Conservation (phyloP, 164 flowering plant species). For the Santalum album region DNA sequence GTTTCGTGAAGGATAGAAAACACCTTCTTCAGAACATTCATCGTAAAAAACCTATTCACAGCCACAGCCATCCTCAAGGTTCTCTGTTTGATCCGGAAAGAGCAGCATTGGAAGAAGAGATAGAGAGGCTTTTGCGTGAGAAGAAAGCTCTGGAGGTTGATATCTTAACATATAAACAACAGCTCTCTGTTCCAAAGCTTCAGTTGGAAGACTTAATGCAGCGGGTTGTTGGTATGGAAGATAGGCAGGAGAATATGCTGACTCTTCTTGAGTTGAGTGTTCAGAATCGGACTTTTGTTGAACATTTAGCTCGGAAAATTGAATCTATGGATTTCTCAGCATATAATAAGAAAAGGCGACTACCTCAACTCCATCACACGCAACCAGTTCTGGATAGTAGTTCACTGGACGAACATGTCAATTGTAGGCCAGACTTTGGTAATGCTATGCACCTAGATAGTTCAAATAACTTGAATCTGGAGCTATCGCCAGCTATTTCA, state of each 20-base stretch:
- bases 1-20: constrained; percentile 72
- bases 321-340: constrained; percentile 63
- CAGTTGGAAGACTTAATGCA: constrained; percentile 51
- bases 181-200: constrained; percentile 37
- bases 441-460: constrained; percentile 49
- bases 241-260: constrained; percentile 56
- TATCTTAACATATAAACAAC: constrained; percentile 37
- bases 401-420: constrained; percentile 40
- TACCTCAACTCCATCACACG: constrained; percentile 38
- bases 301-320: constrained; percentile 46
- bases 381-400: constrained; percentile 40
- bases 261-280: constrained; percentile 46
- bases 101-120: constrained; percentile 74
- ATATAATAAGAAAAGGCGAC: constrained; percentile 66
- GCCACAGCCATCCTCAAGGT: constrained; percentile 79
- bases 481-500: constrained; percentile 75
- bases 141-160: constrained; percentile 47
- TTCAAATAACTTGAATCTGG: constrained; percentile 60
- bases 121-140: constrained; percentile 66
- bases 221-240: constrained; percentile 50
- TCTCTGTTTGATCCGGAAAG: constrained; percentile 65
- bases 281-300: constrained; percentile 54
- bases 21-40: constrained; percentile 88
- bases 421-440: constrained; percentile 42
- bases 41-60: constrained; percentile 85